Percentiles rank a stretch among this genome's conserved stretches.
These are phyloP conservation scores for Vanrija pseudolonga DNA, from an alignment of 1,284 basidiomycete genomes.

Conservation along the genomic window DNA sequence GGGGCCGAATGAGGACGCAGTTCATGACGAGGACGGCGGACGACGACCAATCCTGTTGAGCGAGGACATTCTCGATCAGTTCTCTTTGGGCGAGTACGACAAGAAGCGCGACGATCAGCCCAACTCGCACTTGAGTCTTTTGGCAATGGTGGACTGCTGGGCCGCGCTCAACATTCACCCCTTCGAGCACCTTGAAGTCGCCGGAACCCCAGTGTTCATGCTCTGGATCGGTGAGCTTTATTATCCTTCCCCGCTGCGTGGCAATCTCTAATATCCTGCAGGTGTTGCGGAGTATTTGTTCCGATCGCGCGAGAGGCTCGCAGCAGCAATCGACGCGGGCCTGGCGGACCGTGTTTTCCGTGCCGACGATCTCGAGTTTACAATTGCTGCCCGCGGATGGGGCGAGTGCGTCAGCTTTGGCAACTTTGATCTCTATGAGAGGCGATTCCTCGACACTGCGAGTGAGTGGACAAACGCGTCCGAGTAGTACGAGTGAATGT, in stretches of 20 bases:
- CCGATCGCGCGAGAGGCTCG: constrained; percentile 61
- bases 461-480: constrained; percentile 28
- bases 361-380: constrained; percentile 88
- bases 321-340: constrained; percentile 70
- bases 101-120: constrained; percentile 40
- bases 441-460: constrained; percentile 76
- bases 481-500: neutral
- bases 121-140: constrained; percentile 92
- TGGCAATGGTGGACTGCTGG: constrained; percentile 99
- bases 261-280: constrained; percentile 8
- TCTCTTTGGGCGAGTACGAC: constrained; percentile 67
- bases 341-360: constrained; percentile 77
- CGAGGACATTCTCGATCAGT: constrained; percentile 82
- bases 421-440: constrained; percentile 81
- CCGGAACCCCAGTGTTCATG: constrained; percentile 93
- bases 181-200: constrained; percentile 85
- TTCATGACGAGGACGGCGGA: constrained; percentile 40
- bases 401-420: constrained; percentile 91
- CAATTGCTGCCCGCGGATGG: constrained; percentile 94
- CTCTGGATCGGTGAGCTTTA: constrained; percentile 72
- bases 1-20: constrained; percentile 31
- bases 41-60: constrained; percentile 72
- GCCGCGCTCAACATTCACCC: constrained; percentile 80
- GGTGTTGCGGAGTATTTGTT: constrained; percentile 94
- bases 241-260: neutral